phyloP scores from a whole-genome alignment of 139 green algal species.

The Chlorella sp. region DNA sequence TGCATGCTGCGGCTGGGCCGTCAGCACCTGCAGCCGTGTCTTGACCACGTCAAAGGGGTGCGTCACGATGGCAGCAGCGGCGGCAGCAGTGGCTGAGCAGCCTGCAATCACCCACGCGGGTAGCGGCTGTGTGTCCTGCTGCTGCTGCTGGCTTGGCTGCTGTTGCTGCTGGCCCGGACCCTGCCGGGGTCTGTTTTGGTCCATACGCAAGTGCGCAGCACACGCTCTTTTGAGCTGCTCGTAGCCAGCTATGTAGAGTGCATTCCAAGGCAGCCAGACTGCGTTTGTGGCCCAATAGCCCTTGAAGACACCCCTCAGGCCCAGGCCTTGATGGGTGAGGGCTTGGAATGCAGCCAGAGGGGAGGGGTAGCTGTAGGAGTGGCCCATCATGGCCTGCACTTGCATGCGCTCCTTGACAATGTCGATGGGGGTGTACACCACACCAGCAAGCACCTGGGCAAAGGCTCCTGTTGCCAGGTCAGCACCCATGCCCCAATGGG shows the following conservation, averaged over 20 bases:
- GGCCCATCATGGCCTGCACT: too few species aligned
- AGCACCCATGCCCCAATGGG: slow-evolving; percentile 25
- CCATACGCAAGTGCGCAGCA: too few species aligned
- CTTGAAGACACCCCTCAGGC: too few species aligned
- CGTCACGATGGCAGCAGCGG: slow-evolving; percentile 48
- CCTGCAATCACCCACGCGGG: not conserved
- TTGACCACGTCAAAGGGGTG: slow-evolving; percentile 79
- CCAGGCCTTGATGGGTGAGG: too few species aligned
- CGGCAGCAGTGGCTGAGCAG: not conserved
- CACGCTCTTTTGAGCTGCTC: too few species aligned
- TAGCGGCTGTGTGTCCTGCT: too few species aligned
- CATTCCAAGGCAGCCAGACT: slow-evolving; percentile 77
- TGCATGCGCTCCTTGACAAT: slow-evolving; percentile 88
- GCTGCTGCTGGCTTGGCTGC: slow-evolving; percentile 37
- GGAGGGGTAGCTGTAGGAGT: too few species aligned
- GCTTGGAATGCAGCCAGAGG: too few species aligned
- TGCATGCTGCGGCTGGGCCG: not conserved
- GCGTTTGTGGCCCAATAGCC: slow-evolving; percentile 69
- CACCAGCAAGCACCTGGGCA: slow-evolving; percentile 62
- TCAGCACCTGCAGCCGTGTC: slow-evolving; percentile 65
- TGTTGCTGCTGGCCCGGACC: too few species aligned
- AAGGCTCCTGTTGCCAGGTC: slow-evolving; percentile 58
- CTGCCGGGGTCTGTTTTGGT: too few species aligned
- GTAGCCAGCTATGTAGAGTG: slow-evolving; percentile 69
- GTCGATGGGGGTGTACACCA: slow-evolving; percentile 84